Percentiles rank a stretch among this genome's conserved stretches.
Conservation (phyloP, 2,329 filamentous ascomycete species). For the Periconia sp. region DNA sequence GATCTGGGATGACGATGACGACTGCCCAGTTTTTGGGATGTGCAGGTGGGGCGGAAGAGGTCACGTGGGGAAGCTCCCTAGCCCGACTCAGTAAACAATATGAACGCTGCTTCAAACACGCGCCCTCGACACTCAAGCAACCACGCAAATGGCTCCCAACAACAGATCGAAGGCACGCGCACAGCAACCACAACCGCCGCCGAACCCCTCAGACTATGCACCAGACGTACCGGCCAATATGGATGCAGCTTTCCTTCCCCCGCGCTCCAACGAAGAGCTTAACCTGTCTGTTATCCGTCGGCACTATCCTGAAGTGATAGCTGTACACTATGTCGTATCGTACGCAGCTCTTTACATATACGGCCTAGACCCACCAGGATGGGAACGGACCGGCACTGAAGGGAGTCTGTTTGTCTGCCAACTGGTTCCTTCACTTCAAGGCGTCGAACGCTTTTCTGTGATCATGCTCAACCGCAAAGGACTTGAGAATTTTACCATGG, state of each 20-base stretch:
- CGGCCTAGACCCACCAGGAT: conserved; percentile 62
- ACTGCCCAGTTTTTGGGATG: too few species aligned
- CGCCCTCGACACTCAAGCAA: neutral
- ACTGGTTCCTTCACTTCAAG: conserved; percentile 44
- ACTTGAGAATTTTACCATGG: conserved; percentile 50
- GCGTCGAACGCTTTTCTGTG: conserved; percentile 45
- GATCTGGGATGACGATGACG: conserved; percentile 3
- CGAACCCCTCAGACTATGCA: conserved; percentile 58
- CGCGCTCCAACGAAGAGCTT: conserved; percentile 78
- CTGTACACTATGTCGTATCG: conserved; percentile 77
- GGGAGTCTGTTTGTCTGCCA: conserved; percentile 88
- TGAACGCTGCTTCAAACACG: neutral
- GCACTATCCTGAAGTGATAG: conserved; percentile 72
- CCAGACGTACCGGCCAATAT: conserved; percentile 47
- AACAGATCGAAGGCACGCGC: conserved; percentile 35
- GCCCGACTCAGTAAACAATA: neutral
- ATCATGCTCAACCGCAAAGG: conserved; percentile 52
- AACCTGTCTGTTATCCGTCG: conserved; percentile 83
- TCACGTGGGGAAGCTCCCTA: neutral
- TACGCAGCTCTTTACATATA: conserved; percentile 88
- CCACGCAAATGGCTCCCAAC: conserved; percentile 27
- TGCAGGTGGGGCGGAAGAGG: conserved; percentile 1
- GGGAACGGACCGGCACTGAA: conserved; percentile 86
- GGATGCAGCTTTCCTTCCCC: conserved; percentile 47
- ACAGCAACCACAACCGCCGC: conserved; percentile 32